Evolutionary conservation across 179 eudicot species (phyloP).

Genomic region (Beta corolliflora): DNA sequence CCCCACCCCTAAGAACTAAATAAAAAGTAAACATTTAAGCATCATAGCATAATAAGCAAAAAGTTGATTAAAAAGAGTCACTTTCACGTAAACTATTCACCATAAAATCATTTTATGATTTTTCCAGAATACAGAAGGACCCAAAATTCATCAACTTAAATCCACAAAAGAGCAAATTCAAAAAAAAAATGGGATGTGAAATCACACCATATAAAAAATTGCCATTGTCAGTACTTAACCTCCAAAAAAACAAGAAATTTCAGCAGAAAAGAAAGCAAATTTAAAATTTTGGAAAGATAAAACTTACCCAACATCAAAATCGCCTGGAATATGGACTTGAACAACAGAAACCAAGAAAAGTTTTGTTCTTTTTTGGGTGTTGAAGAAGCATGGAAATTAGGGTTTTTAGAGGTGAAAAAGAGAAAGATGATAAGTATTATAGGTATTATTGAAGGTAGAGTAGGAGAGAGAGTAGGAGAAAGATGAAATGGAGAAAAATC

Average conservation of each 20-base stretch:
- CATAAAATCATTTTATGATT: neutral
- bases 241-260: neutral
- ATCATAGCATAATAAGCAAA: conserved; percentile 17
- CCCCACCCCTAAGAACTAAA: neutral
- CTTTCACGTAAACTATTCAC: conserved; percentile 24
- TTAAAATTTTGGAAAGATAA: neutral
- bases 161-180: conserved; percentile 14
- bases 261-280: neutral
- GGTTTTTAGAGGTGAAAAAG: conserved; percentile 20
- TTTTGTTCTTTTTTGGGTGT: neutral
- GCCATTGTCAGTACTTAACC: neutral
- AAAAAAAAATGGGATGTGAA: conserved; percentile 4
- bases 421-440: neutral
- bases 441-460: neutral
- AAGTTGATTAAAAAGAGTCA: conserved; percentile 10
- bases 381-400: conserved; percentile 16
- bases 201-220: conserved; percentile 3
- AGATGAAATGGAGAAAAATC: conserved; percentile 16
- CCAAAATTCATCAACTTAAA: conserved; percentile 9
- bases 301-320: conserved; percentile 25
- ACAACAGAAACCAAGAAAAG: neutral
- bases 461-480: neutral
- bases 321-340: neutral
- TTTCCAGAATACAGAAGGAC: neutral
- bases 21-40: conserved; percentile 7